Evolutionary conservation across 352 stramenopile species (phyloP).

Genomic region (Pythium phragmiticola): DNA sequence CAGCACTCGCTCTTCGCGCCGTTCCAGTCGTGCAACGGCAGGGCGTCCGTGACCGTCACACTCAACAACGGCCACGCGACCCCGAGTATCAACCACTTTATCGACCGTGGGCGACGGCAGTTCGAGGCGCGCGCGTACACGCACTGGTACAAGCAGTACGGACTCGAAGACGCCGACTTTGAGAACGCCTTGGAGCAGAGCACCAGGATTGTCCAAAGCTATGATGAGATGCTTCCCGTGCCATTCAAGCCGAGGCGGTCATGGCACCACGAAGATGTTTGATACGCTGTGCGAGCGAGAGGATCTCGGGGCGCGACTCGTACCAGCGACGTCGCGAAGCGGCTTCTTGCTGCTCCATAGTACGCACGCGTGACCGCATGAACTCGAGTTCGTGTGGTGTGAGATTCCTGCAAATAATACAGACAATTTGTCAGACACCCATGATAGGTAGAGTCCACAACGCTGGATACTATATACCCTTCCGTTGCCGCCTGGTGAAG

Average conservation of each 20-base stretch:
- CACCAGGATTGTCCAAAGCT: slow-evolving; percentile 38
- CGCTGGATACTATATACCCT: slow-evolving; percentile 13
- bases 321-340: slow-evolving; percentile 16
- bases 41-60: slow-evolving; percentile 39
- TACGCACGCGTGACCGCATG: slow-evolving; percentile 17
- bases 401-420: slow-evolving; percentile 6
- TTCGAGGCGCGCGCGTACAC: slow-evolving; percentile 46
- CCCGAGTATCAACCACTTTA: slow-evolving; percentile 35
- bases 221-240: slow-evolving; percentile 25
- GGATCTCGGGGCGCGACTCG: slow-evolving; percentile 24
- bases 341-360: slow-evolving; percentile 27
- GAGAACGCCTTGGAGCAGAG: slow-evolving; percentile 42
- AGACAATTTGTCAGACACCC: background rate
- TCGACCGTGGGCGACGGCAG: slow-evolving; percentile 47
- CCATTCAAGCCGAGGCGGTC: background rate
- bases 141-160: slow-evolving; percentile 65
- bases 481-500: slow-evolving; percentile 19
- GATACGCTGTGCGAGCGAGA: slow-evolving; percentile 30
- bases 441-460: background rate
- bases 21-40: slow-evolving; percentile 21
- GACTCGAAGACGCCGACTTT: slow-evolving; percentile 52
- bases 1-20: slow-evolving; percentile 17
- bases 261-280: slow-evolving; percentile 9
- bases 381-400: slow-evolving; percentile 8
- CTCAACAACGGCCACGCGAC: slow-evolving; percentile 54